Evolutionary conservation across 805 yeast genomes (phyloP).

Genomic region (Hanseniaspora pseudoguilliermondii): DNA sequence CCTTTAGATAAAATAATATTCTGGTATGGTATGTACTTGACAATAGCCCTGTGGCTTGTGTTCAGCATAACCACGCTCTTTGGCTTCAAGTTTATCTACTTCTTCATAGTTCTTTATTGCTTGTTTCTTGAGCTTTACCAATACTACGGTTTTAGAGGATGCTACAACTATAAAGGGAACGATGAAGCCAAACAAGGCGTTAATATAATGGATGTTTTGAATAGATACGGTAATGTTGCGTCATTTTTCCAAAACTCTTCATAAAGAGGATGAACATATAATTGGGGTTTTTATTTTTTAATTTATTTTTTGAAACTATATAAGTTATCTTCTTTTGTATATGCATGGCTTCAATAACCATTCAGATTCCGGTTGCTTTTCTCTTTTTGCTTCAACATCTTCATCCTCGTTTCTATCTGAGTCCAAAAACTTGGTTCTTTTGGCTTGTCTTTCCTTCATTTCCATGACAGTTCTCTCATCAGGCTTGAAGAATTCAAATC

Average conservation of each 20-base stretch:
- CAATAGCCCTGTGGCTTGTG: constrained; percentile 65
- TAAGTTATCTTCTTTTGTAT: constrained; percentile 39
- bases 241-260: constrained; percentile 6
- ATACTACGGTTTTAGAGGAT: constrained; percentile 78
- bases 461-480: constrained; percentile 53
- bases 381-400: constrained; percentile 42
- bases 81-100: constrained; percentile 58
- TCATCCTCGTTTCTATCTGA: constrained; percentile 47
- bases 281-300: neutral
- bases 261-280: neutral
- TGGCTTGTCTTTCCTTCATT: constrained; percentile 46
- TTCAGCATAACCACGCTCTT: constrained; percentile 67
- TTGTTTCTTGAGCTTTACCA: constrained; percentile 64
- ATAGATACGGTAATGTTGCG: neutral
- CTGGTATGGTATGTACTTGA: constrained; percentile 36
- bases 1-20: neutral
- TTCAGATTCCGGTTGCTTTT: constrained; percentile 54
- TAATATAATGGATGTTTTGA: constrained; percentile 13
- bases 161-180: constrained; percentile 68
- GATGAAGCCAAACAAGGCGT: constrained; percentile 9
- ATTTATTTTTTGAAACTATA: neutral
- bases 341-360: constrained; percentile 94
- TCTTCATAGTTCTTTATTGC: constrained; percentile 54
- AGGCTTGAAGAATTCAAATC: constrained; percentile 90
- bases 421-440: constrained; percentile 58